Conservation (phyloP, 2,329 filamentous ascomycete genomes). For the Aspergillus viridinutans region DNA sequence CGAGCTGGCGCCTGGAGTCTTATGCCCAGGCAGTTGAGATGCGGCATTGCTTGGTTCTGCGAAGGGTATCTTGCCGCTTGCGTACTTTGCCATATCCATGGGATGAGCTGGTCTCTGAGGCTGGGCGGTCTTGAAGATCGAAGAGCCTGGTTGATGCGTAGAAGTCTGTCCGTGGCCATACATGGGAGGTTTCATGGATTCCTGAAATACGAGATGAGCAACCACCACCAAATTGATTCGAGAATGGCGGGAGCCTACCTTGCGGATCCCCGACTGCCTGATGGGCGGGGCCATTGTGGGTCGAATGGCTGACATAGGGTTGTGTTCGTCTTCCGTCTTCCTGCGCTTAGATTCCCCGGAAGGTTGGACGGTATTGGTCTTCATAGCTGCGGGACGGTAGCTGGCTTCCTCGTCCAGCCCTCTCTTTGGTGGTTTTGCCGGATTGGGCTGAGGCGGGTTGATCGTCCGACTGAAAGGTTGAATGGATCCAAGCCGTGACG, state of each 20-base stretch:
- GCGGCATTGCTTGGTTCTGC: constrained; percentile 61
- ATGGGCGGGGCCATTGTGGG: constrained; percentile 79
- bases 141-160: constrained; percentile 27
- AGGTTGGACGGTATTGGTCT: constrained; percentile 51
- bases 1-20: constrained; percentile 61
- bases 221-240: not conserved
- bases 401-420: constrained; percentile 60
- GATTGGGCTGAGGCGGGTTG: constrained; percentile 59
- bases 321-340: constrained; percentile 69
- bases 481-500: constrained; percentile 42
- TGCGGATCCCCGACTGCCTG: constrained; percentile 70
- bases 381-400: constrained; percentile 37
- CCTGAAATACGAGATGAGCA: constrained; percentile 11
- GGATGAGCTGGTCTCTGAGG: constrained; percentile 63
- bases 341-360: constrained; percentile 74
- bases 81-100: constrained; percentile 80
- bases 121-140: constrained; percentile 43
- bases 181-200: constrained; percentile 37
- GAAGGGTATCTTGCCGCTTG: constrained; percentile 86
- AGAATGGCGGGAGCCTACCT: constrained; percentile 48
- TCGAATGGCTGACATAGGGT: constrained; percentile 57
- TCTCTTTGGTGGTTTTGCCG: constrained; percentile 72
- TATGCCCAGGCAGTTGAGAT: constrained; percentile 47
- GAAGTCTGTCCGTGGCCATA: constrained; percentile 36
- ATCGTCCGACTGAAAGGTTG: constrained; percentile 60